Evolutionary conservation across 2,329 filamentous ascomycete genomes (phyloP).

Genomic region (Teratosphaeria nubilosa): DNA sequence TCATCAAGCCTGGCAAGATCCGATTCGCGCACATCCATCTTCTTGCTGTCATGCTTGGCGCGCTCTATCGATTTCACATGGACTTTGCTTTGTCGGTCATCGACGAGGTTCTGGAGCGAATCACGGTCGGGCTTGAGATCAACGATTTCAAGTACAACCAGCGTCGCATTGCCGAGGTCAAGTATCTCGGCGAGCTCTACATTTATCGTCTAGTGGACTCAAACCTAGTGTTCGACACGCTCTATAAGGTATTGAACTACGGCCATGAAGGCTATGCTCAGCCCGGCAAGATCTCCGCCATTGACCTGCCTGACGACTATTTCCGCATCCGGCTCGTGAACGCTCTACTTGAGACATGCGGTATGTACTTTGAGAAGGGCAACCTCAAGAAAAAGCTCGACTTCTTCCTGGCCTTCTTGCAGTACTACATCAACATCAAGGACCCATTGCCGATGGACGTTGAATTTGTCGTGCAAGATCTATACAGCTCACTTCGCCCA

Average conservation of each 20-base stretch:
- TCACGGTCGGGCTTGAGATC: constrained; percentile 78
- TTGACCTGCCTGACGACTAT: constrained; percentile 88
- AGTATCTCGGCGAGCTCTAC: constrained; percentile 92
- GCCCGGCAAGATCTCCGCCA: constrained; percentile 62
- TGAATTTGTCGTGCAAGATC: constrained; percentile 92
- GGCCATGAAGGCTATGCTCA: constrained; percentile 78
- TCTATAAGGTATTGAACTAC: constrained; percentile 91
- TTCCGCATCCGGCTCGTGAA: constrained; percentile 89
- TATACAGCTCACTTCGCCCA: constrained; percentile 71
- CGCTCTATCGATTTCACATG: constrained; percentile 83
- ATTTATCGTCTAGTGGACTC: constrained; percentile 97
- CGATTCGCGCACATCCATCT: constrained; percentile 96
- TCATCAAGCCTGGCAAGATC: constrained; percentile 92
- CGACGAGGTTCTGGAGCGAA: constrained; percentile 80
- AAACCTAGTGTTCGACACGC: constrained; percentile 83
- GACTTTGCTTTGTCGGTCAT: constrained; percentile 85
- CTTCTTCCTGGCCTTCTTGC: constrained; percentile 93
- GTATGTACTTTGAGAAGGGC: constrained; percentile 90
- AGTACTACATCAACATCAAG: constrained; percentile 93
- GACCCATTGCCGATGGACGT: constrained; percentile 88
- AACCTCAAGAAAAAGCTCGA: constrained; percentile 93
- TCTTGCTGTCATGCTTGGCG: constrained; percentile 77
- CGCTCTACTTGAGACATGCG: constrained; percentile 86
- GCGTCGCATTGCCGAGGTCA: constrained; percentile 85
- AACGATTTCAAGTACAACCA: constrained; percentile 99